Base-by-base conservation (phyloP, 2,329 filamentous ascomycete genomes). In the Aspergillus tubingensis region DNA sequence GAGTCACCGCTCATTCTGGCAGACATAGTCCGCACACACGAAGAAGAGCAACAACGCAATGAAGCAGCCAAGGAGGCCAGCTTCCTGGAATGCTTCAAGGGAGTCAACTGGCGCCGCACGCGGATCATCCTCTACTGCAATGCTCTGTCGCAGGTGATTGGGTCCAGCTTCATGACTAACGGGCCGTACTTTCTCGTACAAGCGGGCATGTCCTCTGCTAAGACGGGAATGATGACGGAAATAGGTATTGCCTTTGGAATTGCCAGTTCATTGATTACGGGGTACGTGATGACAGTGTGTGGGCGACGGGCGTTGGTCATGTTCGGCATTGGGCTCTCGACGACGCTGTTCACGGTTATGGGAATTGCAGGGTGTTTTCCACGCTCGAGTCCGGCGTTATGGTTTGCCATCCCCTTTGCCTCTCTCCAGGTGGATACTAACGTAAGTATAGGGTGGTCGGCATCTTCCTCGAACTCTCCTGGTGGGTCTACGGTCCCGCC, bases 41-140 rank as follows among this genome's bases (percentile, higher is more conserved):
- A 32, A 6, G 48, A 43, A 10, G 56, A 58, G 11, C 23, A 13
- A 5, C 56, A 15, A 2, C 49, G 19, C 27, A 7, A 3, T 13
- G 25, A 32, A 11, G 25, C 23, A 3, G 19, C 56, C 38, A 6
- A 17, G 2, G 30, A 19, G 2, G 17, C 41, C 17, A 23, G 17
- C n/a, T 58, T 47, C 19, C 13, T 4, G 11, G 56, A 58, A 5
- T 47, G 38, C 10, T 58, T 58, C 56, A n/a, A 27, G 23, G 13
- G 36, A n/a, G 21, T 25, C 1, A 36, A 58, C 39, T 58, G 48
- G 49, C 56, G 56, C 3, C 56, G 56, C 56, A 58, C 56, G 5
- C 49, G 56, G 21, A 58, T 58, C 39, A 52, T 58, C 8, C 56
- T 58, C 23, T 58, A 58, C 41, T 53, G 49, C 23, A 48, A 48